Conservation (phyloP, 164 flowering plant species). For the Magnolia officinalis region DNA sequence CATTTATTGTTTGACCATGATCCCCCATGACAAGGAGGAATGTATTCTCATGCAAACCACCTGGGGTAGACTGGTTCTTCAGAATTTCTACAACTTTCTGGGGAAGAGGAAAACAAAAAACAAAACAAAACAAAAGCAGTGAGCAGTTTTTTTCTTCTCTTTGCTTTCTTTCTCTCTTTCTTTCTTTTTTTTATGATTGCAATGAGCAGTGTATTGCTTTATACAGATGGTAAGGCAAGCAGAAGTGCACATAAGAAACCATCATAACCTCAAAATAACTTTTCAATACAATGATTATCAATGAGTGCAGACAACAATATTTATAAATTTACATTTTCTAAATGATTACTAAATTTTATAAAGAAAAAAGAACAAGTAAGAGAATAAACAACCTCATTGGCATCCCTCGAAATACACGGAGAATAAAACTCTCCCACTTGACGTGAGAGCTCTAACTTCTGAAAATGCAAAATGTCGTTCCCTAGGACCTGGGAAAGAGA, state of each 20-base stretch:
- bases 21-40: conserved; percentile 95
- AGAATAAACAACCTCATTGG: no score
- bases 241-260: not conserved
- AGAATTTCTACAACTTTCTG: conserved; percentile 74
- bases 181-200: not conserved
- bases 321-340: no score
- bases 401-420: no score
- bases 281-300: not conserved
- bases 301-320: no score
- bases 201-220: not conserved
- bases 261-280: not conserved
- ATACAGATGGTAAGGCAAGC: not conserved
- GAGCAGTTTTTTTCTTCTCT: not conserved
- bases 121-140: not conserved
- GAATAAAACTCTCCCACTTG: no score
- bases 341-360: no score
- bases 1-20: conserved; percentile 96
- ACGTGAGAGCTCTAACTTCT: no score
- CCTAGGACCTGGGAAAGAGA: no score
- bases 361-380: no score
- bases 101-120: conserved; percentile 10
- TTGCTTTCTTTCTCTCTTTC: no score
- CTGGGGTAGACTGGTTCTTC: conserved; percentile 70
- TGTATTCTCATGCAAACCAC: conserved; percentile 86
- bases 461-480: no score